Evolutionary conservation across 2,329 filamentous ascomycete species (phyloP).

Genomic region (Botrytis hyacinthi): DNA sequence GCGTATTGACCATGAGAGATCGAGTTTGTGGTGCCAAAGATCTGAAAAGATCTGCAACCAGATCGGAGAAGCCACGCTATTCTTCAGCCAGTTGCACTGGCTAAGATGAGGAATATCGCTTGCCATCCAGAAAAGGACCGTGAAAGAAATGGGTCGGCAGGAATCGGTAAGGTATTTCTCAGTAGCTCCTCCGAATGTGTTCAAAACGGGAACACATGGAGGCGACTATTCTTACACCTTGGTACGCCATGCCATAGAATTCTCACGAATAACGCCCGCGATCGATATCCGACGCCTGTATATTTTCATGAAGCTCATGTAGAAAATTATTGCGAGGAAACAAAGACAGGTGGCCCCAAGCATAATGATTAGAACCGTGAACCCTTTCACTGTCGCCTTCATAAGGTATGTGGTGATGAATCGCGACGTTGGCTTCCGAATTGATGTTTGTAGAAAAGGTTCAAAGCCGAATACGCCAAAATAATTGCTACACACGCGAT

Average conservation of each 20-base stretch:
- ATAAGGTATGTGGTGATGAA: slow-evolving; percentile 3
- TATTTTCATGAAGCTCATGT: slow-evolving; percentile 2
- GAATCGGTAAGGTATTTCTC: slow-evolving; percentile 1
- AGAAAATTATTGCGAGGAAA: slow-evolving; percentile 8
- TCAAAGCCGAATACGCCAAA: slow-evolving; percentile 17
- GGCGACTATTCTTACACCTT: slow-evolving; percentile 7
- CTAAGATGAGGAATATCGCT: not conserved
- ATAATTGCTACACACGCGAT: slow-evolving; percentile 18
- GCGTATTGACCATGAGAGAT: not conserved
- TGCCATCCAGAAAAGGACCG: not conserved
- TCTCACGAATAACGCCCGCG: slow-evolving; percentile 3
- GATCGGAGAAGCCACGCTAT: not conserved
- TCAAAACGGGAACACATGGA: slow-evolving; percentile 3
- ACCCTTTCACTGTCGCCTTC: slow-evolving; percentile 4
- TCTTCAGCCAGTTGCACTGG: not conserved
- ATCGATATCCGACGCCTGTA: slow-evolving; percentile 8
- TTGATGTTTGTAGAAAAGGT: slow-evolving; percentile 21
- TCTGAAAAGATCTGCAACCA: not conserved
- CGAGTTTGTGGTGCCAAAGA: not conserved
- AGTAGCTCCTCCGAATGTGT: slow-evolving; percentile 2
- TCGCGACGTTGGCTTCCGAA: slow-evolving; percentile 21
- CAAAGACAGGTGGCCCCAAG: not conserved
- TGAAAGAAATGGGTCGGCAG: not conserved
- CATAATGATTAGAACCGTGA: slow-evolving; percentile 6
- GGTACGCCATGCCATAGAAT: slow-evolving; percentile 16